Evolutionary conservation across 1,139 yeast species (phyloP), one percentile per base, ranked within the genome.

Genomic region (Meyerozyma carpophila): DNA sequence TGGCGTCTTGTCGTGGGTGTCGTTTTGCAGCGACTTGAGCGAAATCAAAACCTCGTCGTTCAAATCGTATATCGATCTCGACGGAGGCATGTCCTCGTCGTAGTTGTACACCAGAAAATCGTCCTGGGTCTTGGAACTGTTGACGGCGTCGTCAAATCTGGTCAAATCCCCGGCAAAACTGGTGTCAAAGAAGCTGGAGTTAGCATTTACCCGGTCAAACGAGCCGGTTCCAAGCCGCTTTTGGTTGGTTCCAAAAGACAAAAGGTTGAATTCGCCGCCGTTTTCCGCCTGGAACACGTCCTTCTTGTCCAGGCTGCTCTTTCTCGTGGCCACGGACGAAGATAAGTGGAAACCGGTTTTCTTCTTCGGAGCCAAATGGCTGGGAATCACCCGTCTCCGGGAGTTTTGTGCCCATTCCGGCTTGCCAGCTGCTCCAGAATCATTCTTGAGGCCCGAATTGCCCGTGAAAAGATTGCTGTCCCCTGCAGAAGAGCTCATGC

Each of bases 371-470:
- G 68, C 72, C 43, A 73, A 61, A 49, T 73, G 79, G 47, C 72
- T 82, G 16, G 89, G 88, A 39, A 81, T 77, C 1, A 77, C 70
- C 50, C 88, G 68, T 50, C 76, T 78, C 48, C 75, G 76, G 16
- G 79, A 73, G 48, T 76, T 75, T 42, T 73, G 76, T 50, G 74
- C 71, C 85, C 85, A 81, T 27, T 63, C 54, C 1, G 81, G 80
- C 41, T 59, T 50, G 36, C 37, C 37, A 21, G 37, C 18, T 10
- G 14, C 14, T 5, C 26, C 37, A 10, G 37, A 9, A 8, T 21
- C 37, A 21, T 18, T 21, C 27, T 21, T 34, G 13, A 18, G 37
- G 18, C 26, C 16, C 5, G 34, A 13, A 14, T 13, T 31, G 20
- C 20, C 34, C 8, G 34, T n/a, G 9, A 31, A 31, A 31, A 31